Evolutionary conservation across 2,329 filamentous ascomycete species (phyloP), one percentile per base, ranked within the genome.

Genomic region (Apiospora hydei): DNA sequence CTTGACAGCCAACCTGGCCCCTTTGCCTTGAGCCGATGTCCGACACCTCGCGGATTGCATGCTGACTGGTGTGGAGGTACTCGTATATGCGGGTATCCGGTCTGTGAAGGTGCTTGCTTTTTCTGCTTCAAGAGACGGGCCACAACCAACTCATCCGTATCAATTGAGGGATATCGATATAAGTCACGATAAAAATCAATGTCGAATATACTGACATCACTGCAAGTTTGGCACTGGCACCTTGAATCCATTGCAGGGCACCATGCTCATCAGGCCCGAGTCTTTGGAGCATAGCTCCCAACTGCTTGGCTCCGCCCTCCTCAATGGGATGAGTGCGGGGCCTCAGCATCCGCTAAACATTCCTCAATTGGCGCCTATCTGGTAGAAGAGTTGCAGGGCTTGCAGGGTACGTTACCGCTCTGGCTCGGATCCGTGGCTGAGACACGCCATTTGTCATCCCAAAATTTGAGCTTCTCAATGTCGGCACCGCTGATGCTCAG

Each of bases 401-500:
- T n/a, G n/a, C 71, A 57, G 30, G 30, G 66, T 43, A 57, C 69
- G 47, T 68, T 70, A 57, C 72, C 71, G 47, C 69, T 72, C 68
- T 73, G 47, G 26, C 61, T 67, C 57, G 69, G 70, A 26, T 75
- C 72, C 68, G 64, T 71, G 66, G 71, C 44, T 13, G 67, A 64
- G 24, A 75, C 24, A 57, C 66, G 53, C 72, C 70, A 75, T 72
- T 75, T 74, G 69, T 74, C 72, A 51, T 75, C 73, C 70, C 69
- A 66, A 21, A 49, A 61, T 71, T 75, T 75, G 70, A 73, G 72
- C 57, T 72, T 75, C 18, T 71, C 41, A 51, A 72, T 67, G 69
- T 73, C 73, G n/a, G 70, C 70, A 34, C 74, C 70, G 70, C 72
- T 75, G 70, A 75, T 70, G 8, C 49, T 41, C 49, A 75, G 69